A percentile compares a stretch with the other conserved stretches of the same genome.
phyloP scores from a whole-genome alignment of 306 rosid genomes.

The Prunus mira region DNA sequence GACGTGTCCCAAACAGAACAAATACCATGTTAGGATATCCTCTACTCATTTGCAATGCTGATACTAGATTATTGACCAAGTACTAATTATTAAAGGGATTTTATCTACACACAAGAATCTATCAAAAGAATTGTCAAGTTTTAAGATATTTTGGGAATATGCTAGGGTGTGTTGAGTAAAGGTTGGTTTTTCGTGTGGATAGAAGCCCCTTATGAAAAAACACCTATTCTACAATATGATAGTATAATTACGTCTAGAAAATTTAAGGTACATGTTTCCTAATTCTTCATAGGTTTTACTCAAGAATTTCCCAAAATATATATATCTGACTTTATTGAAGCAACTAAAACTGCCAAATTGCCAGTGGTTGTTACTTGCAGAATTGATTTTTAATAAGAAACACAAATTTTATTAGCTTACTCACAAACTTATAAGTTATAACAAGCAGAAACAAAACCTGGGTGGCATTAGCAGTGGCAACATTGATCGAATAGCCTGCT shows the following conservation, averaged over 20 bases:
- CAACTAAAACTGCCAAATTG: no score
- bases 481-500: conserved; percentile 74
- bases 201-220: neutral
- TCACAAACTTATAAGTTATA: neutral
- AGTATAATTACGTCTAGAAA: neutral
- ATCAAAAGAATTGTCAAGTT: neutral
- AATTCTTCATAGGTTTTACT: neutral
- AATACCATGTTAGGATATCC: neutral
- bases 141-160: neutral
- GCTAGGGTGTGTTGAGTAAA: neutral
- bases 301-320: neutral
- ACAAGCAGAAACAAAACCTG: conserved; percentile 57
- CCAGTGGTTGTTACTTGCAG: neutral
- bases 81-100: neutral
- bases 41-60: neutral
- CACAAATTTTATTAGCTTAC: neutral
- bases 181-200: neutral
- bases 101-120: neutral
- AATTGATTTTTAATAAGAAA: neutral
- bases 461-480: conserved; percentile 93
- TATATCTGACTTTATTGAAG: neutral
- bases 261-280: neutral
- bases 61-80: neutral
- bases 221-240: neutral
- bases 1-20: neutral